A percentile compares a stretch with the other conserved stretches of the same genome.
These are phyloP conservation scores for Inga laurina DNA, from an alignment of 306 rosid species.

Conservation along the genomic window DNA sequence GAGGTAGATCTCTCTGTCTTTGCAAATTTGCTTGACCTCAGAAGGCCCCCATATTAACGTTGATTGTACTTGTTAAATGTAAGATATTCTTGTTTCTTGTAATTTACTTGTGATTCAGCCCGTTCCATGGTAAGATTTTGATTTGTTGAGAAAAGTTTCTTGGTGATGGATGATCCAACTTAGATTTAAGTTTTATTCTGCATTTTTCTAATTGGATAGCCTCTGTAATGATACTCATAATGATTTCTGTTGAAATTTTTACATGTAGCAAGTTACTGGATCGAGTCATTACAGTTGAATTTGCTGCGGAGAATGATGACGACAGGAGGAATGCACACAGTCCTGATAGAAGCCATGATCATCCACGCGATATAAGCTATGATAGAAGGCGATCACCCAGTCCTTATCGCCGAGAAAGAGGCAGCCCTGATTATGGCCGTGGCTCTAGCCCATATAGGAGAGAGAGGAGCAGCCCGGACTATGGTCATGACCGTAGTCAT, in stretches of 20 bases:
- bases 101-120: not conserved
- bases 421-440: conserved; percentile 97
- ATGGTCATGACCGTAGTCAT: conserved; percentile 68
- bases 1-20: conserved; percentile 53
- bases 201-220: conserved; percentile 5
- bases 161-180: not conserved
- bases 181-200: not conserved
- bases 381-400: conserved; percentile 91
- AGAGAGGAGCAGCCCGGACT: conserved; percentile 80
- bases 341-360: conserved; percentile 77
- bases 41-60: not conserved
- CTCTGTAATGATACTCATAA: not conserved
- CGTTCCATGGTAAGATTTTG: not conserved
- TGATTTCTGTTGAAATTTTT: conserved; percentile 28
- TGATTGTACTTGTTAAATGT: not conserved
- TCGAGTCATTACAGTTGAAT: conserved; percentile 94
- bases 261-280: conserved; percentile 88
- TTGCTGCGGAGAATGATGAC: conserved; percentile 85
- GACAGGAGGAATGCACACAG: conserved; percentile 77
- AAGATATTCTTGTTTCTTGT: not conserved
- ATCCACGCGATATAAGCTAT: conserved; percentile 62
- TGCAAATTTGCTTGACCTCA: conserved; percentile 10
- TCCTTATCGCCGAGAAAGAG: conserved; percentile 87
- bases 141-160: conserved; percentile 11
- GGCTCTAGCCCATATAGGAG: conserved; percentile 71